Evolutionary conservation across 1,284 basidiomycete species (phyloP), one percentile per base, ranked within the genome.

Genomic region (Crepidotus sp.): DNA sequence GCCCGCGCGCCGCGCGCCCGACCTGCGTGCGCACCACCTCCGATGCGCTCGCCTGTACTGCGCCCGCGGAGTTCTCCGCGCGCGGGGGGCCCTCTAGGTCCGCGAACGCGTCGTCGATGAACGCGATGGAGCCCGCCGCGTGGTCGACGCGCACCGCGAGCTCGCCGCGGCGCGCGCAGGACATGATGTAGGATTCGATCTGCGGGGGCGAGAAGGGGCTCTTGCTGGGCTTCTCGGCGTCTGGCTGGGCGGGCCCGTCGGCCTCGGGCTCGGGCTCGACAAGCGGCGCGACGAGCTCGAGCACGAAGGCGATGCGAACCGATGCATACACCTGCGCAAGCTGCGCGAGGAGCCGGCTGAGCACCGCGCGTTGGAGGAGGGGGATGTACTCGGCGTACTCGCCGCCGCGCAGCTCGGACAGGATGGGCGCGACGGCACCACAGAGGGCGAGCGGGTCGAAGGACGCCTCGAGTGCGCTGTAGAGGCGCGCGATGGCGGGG

Each of bases 371-470:
- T 60, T 92, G 87, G 42, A 99, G 79, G 48, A 95, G 86, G 32
- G 88, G 80, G 40, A 96, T 78, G 65, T 98, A 98, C 1, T 83
- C 77, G 1, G 82, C 70, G 55, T 86, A 90, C 0, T 71, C 65
- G 2, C 17, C 3, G 44, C 76, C 73, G 2, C 78, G 70, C 46
- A 96, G 77, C 6, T 70, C 61, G 40, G 74, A 66, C 45, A 98
- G 77, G 53, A 97, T 73, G 10, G 94, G 92, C 10, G 89, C 82
- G 40, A 94, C 83, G 56, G 80, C 77, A 11, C 76, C 67, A 63
- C 90, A 93, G 46, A 98, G 84, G 0, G 81, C 85, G 50, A 97
- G 77, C 1, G 96, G 96, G 62, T 98, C 92, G 63, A 98, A 98
- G 30, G 93, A 87, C 46, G 88, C 50, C 68, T 97, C 92, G 56